Evolutionary conservation across 176 grass and related monocot genomes (phyloP).

Genomic region (Lolium perenne): DNA sequence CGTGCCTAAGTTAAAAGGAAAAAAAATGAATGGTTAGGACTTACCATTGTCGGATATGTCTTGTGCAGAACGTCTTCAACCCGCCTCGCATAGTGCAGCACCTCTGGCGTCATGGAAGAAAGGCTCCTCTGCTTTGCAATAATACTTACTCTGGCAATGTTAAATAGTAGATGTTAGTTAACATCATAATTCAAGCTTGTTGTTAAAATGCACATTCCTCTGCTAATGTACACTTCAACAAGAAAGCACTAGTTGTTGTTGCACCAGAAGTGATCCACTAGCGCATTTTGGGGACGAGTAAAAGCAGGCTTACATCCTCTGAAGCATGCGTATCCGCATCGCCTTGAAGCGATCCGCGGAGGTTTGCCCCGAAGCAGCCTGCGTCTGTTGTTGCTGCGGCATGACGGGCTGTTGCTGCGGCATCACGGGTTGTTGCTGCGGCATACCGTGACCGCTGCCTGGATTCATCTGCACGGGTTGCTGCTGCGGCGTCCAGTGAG

Average conservation of each 20-base stretch:
- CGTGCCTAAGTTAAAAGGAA: not conserved
- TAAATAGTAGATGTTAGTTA: constrained; percentile 22
- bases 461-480: constrained; percentile 38
- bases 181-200: constrained; percentile 26
- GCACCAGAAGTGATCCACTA: not conserved
- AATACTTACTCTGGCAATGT: constrained; percentile 15
- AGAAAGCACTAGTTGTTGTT: not conserved
- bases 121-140: not conserved
- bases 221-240: not conserved
- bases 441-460: not conserved
- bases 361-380: constrained; percentile 35
- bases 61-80: constrained; percentile 33
- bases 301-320: constrained; percentile 58
- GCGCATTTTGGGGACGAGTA: not conserved
- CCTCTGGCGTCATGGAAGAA: not conserved
- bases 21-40: not conserved
- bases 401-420: constrained; percentile 31
- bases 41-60: constrained; percentile 39
- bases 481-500: too few relatives aligned
- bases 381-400: constrained; percentile 42
- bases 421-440: constrained; percentile 31
- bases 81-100: not conserved
- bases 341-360: constrained; percentile 37
- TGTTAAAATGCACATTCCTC: constrained; percentile 12
- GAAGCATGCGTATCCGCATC: constrained; percentile 38